Evolutionary conservation across 805 yeast species (phyloP).

Genomic region (Wickerhamiella galacta): DNA sequence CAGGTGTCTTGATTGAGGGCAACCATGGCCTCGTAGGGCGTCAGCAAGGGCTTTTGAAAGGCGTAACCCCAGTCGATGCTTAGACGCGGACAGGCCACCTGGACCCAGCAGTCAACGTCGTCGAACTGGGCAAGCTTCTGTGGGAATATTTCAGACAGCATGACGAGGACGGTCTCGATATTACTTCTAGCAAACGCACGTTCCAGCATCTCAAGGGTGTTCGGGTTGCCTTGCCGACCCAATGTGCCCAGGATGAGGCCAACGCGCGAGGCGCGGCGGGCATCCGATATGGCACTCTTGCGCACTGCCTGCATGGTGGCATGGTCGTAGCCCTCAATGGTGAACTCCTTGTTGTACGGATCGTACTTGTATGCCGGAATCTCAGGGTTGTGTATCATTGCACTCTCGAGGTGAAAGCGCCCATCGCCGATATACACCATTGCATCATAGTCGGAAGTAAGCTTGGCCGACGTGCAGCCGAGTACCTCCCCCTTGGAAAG

Average conservation of each 20-base stretch:
- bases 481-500: slow-evolving; percentile 88
- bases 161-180: slow-evolving; percentile 57
- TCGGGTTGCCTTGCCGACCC: slow-evolving; percentile 86
- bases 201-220: slow-evolving; percentile 56
- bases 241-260: slow-evolving; percentile 85
- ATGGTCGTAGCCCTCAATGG: slow-evolving; percentile 78
- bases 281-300: slow-evolving; percentile 52
- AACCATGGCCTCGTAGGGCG: slow-evolving; percentile 95
- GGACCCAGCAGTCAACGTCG: slow-evolving; percentile 87
- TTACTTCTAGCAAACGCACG: slow-evolving; percentile 35
- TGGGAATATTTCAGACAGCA: slow-evolving; percentile 86
- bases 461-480: slow-evolving; percentile 85
- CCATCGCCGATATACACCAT: slow-evolving; percentile 95
- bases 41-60: slow-evolving; percentile 72
- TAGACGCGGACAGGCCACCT: slow-evolving; percentile 91
- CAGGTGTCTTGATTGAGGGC: slow-evolving; percentile 49
- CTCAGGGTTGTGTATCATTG: slow-evolving; percentile 93
- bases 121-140: slow-evolving; percentile 81
- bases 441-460: slow-evolving; percentile 39
- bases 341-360: slow-evolving; percentile 84
- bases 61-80: slow-evolving; percentile 99
- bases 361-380: slow-evolving; percentile 88
- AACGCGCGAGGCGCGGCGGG: slow-evolving; percentile 42
- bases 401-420: slow-evolving; percentile 82
- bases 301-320: slow-evolving; percentile 62